phyloP scores from a whole-genome alignment of 2,329 filamentous ascomycete species.

The Thelonectria olida region DNA sequence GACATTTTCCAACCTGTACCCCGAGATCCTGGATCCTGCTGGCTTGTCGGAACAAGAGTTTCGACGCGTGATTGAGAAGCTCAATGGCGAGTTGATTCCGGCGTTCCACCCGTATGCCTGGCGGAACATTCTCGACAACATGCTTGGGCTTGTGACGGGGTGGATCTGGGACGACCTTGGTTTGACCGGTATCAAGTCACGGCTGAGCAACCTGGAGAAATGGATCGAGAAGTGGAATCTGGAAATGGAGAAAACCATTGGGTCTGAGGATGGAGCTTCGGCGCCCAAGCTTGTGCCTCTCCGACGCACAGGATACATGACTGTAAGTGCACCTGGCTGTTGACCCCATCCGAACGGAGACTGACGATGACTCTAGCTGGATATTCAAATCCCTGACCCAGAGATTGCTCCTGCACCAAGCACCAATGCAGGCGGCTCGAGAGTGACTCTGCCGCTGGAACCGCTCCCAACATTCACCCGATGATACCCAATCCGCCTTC shows the following conservation, averaged over 20 bases:
- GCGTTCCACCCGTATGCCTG: conserved; percentile 82
- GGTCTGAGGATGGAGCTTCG: conserved; percentile 59
- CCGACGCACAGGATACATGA: conserved; percentile 88
- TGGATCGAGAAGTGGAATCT: conserved; percentile 91
- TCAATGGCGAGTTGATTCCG: conserved; percentile 81
- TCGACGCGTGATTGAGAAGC: conserved; percentile 78
- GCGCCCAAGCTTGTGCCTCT: conserved; percentile 80
- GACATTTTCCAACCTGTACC: conserved; percentile 94
- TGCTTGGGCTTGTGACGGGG: conserved; percentile 84
- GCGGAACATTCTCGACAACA: conserved; percentile 81
- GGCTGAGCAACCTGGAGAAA: conserved; percentile 74
- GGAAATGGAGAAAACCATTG: conserved; percentile 68
- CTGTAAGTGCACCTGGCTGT: conserved; percentile 57
- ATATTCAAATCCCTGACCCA: conserved; percentile 84
- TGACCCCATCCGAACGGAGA: neutral
- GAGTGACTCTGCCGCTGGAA: conserved; percentile 47
- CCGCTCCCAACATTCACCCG: conserved; percentile 36
- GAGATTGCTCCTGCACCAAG: conserved; percentile 68
- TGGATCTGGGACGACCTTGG: conserved; percentile 97
- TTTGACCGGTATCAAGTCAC: conserved; percentile 76
- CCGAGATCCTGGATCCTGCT: conserved; percentile 89
- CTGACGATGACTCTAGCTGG: conserved; percentile 61
- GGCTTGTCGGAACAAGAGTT: conserved; percentile 89
- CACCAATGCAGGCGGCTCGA: conserved; percentile 51
- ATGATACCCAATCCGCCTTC: conserved; percentile 25